A percentile compares a stretch with the other conserved stretches of the same genome.
Conservation (phyloP, 73 alveolate species). For the Stentor roeselii region DNA sequence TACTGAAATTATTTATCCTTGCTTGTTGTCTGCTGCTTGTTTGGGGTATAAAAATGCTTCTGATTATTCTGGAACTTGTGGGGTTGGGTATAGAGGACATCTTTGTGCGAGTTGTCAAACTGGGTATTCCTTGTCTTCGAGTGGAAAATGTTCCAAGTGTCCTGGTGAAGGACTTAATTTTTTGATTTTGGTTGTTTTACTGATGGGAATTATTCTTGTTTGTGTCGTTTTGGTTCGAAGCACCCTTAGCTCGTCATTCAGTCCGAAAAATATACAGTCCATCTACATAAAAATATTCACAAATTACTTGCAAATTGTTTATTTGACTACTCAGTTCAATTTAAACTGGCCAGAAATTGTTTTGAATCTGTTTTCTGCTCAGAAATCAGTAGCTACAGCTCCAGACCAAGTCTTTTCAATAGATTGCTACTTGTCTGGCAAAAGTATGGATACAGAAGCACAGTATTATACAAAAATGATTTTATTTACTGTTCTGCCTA, state of each 20-base stretch:
- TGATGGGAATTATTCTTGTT: slow-evolving; percentile 23
- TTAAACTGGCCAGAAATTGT: slow-evolving; percentile 54
- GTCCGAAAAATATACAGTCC: slow-evolving; percentile 27
- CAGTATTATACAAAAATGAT: background rate
- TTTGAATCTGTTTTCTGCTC: background rate
- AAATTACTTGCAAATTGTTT: slow-evolving; percentile 42
- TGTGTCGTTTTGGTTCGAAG: slow-evolving; percentile 27
- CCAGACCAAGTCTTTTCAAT: slow-evolving; percentile 17
- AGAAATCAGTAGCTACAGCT: background rate
- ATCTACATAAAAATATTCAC: slow-evolving; percentile 42
- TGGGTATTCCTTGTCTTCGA: slow-evolving; percentile 33
- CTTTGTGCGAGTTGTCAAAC: slow-evolving; percentile 47
- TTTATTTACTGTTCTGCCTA: background rate
- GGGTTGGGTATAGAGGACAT: slow-evolving; percentile 47
- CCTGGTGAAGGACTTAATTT: slow-evolving; percentile 39
- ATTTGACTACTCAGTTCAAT: slow-evolving; percentile 36
- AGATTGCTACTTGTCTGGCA: slow-evolving; percentile 9
- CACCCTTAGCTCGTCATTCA: slow-evolving; percentile 40
- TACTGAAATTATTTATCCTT: slow-evolving; percentile 23
- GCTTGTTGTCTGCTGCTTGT: slow-evolving; percentile 34
- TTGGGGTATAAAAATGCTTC: slow-evolving; percentile 40
- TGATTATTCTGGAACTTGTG: slow-evolving; percentile 36
- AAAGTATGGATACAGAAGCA: background rate
- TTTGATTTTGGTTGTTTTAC: slow-evolving; percentile 32
- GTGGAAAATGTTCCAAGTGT: slow-evolving; percentile 36